Evolutionary conservation across 2,329 filamentous ascomycete species (phyloP).

Genomic region (Botryotinia convoluta): DNA sequence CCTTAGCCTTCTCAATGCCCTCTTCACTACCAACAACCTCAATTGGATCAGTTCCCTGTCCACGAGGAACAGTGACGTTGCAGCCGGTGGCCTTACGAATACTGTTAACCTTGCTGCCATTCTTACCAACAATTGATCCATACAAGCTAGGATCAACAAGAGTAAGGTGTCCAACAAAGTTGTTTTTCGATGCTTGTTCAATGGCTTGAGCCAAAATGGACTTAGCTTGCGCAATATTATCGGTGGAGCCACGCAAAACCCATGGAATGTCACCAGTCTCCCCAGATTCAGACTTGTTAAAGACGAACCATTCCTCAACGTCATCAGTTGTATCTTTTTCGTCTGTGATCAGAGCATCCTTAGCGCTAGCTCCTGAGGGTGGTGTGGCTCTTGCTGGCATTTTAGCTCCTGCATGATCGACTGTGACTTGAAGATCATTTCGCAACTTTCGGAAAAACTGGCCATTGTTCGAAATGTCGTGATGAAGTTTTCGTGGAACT

Average conservation of each 20-base stretch:
- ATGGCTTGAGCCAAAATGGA: slow-evolving; percentile 70
- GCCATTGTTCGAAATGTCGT: slow-evolving; percentile 81
- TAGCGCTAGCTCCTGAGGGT: slow-evolving; percentile 56
- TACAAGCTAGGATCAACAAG: slow-evolving; percentile 81
- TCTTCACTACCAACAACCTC: slow-evolving; percentile 79
- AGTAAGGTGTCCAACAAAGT: slow-evolving; percentile 68
- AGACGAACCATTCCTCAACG: slow-evolving; percentile 78
- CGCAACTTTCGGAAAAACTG: slow-evolving; percentile 90
- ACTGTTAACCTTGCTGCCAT: slow-evolving; percentile 85
- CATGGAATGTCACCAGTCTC: slow-evolving; percentile 75
- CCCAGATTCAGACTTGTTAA: slow-evolving; percentile 56
- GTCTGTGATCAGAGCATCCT: slow-evolving; percentile 91
- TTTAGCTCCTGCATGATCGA: slow-evolving; percentile 83
- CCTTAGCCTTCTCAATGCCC: slow-evolving; percentile 81
- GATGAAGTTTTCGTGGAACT: slow-evolving; percentile 79
- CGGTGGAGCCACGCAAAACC: slow-evolving; percentile 76
- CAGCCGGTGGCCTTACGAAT: slow-evolving; percentile 92
- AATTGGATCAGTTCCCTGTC: slow-evolving; percentile 78
- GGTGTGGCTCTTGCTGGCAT: slow-evolving; percentile 66
- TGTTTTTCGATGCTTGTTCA: slow-evolving; percentile 66
- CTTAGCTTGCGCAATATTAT: slow-evolving; percentile 80
- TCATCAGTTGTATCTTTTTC: slow-evolving; percentile 64
- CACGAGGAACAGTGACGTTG: slow-evolving; percentile 88
- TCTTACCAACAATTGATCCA: slow-evolving; percentile 83
- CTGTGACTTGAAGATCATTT: slow-evolving; percentile 81